These are phyloP conservation scores for Myxozyma mucilagina DNA, from an alignment of 805 yeast species.

Conservation along the genomic window DNA sequence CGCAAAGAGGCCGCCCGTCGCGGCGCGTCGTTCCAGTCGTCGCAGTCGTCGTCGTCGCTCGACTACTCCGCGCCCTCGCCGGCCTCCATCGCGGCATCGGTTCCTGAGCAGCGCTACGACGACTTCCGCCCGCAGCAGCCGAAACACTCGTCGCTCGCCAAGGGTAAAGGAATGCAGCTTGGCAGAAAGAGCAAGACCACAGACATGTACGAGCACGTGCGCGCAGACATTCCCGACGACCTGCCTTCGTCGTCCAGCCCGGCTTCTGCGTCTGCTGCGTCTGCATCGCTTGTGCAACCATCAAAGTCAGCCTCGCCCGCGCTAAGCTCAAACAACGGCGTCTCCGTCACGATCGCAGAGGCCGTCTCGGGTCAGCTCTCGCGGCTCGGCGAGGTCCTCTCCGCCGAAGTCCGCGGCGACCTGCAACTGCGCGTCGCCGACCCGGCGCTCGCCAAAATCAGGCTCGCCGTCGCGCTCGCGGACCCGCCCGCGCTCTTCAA, in stretches of 20 bases:
- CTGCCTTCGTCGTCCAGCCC: slow-evolving; percentile 34
- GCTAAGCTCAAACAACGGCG: slow-evolving; percentile 60
- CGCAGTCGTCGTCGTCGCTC: slow-evolving; percentile 19
- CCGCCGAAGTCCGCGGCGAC: slow-evolving; percentile 84
- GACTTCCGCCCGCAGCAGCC: slow-evolving; percentile 16
- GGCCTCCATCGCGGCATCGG: slow-evolving; percentile 19
- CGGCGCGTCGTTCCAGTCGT: slow-evolving; percentile 24
- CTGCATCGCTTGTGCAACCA: slow-evolving; percentile 34
- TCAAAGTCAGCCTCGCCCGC: slow-evolving; percentile 21
- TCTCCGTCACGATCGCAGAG: slow-evolving; percentile 75
- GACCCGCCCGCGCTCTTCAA: slow-evolving; percentile 62
- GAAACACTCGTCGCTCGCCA: slow-evolving; percentile 41
- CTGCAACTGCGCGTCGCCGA: slow-evolving; percentile 84
- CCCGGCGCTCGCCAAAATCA: slow-evolving; percentile 65
- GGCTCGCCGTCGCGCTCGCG: slow-evolving; percentile 52
- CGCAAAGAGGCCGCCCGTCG: slow-evolving; percentile 50
- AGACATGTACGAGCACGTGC: slow-evolving; percentile 36
- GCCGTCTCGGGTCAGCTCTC: slow-evolving; percentile 72
- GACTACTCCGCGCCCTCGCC: slow-evolving; percentile 20
- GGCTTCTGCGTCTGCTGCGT: no score
- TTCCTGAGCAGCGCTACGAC: slow-evolving; percentile 26
- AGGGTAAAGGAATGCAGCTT: slow-evolving; percentile 73
- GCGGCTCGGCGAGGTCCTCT: slow-evolving; percentile 68
- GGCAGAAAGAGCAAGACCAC: slow-evolving; percentile 54
- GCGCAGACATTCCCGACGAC: slow-evolving; percentile 39